These are phyloP conservation scores for Fragaria nilgerrensis DNA, from an alignment of 306 rosid species.

Conservation along the genomic window DNA sequence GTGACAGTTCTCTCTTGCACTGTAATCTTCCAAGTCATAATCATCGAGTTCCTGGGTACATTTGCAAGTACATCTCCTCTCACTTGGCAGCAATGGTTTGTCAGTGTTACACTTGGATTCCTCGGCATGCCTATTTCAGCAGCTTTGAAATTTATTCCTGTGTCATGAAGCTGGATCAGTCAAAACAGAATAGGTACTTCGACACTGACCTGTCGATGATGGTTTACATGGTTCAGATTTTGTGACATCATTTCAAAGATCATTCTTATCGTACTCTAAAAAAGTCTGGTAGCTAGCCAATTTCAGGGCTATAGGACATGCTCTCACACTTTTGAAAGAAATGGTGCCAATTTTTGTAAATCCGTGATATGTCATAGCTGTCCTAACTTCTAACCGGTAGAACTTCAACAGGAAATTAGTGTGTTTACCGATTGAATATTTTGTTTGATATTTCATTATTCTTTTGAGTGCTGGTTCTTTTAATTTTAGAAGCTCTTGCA, in stretches of 20 bases:
- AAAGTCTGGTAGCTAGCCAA: conserved; percentile 9
- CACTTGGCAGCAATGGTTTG: conserved; percentile 64
- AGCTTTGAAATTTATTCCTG: conserved; percentile 74
- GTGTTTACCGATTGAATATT: neutral
- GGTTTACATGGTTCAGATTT: conserved; percentile 13
- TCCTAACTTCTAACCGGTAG: neutral
- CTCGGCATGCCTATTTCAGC: conserved; percentile 95
- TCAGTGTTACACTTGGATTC: conserved; percentile 61
- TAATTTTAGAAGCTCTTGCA: neutral
- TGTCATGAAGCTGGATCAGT: conserved; percentile 39
- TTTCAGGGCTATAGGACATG: conserved; percentile 11
- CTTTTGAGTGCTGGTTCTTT: neutral
- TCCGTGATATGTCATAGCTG: neutral
- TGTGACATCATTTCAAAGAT: conserved; percentile 7
- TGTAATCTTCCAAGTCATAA: conserved; percentile 73
- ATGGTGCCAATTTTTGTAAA: conserved; percentile 3
- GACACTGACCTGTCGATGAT: conserved; percentile 13
- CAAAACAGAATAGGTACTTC: conserved; percentile 31
- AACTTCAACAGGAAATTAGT: neutral
- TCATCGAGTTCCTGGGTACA: conserved; percentile 72
- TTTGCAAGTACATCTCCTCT: conserved; percentile 86
- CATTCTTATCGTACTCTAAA: conserved; percentile 13
- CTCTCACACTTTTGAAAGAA: neutral
- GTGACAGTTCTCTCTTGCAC: conserved; percentile 73
- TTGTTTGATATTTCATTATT: neutral